Evolutionary conservation across 2,329 filamentous ascomycete genomes (phyloP).

Genomic region (Alternaria brassicae): DNA sequence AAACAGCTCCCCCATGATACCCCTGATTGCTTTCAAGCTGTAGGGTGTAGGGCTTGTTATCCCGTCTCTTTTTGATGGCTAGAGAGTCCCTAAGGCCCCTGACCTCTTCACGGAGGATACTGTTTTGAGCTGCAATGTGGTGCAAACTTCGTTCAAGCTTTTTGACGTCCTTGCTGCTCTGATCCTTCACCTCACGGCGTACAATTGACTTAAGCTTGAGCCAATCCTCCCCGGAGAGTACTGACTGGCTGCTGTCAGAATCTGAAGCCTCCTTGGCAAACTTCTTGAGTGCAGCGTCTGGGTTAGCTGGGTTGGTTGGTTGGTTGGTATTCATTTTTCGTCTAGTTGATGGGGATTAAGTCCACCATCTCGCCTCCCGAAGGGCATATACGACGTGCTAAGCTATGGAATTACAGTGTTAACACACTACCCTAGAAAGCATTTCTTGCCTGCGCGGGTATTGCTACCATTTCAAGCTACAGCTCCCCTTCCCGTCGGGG

Average conservation of each 20-base stretch:
- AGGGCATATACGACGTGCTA: conserved; percentile 9
- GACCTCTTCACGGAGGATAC: not conserved
- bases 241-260: not conserved
- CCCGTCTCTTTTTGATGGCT: not conserved
- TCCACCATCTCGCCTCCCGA: conserved; percentile 7
- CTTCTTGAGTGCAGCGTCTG: not conserved
- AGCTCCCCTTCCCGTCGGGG: too few relatives aligned
- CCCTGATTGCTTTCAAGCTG: not conserved
- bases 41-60: not conserved
- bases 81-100: not conserved
- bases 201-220: not conserved
- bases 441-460: too few relatives aligned
- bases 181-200: not conserved
- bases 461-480: too few relatives aligned
- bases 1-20: not conserved
- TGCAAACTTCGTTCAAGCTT: not conserved
- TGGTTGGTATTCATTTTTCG: conserved; percentile 11
- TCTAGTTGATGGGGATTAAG: too few relatives aligned
- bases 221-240: not conserved
- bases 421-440: too few relatives aligned
- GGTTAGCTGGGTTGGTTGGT: not conserved
- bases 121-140: not conserved
- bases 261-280: not conserved
- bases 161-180: not conserved
- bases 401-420: conserved; percentile 8